A percentile compares a stretch with the other conserved stretches of the same genome.
phyloP scores from a whole-genome alignment of 164 flowering plant genomes.

The Magnolia officinalis region DNA sequence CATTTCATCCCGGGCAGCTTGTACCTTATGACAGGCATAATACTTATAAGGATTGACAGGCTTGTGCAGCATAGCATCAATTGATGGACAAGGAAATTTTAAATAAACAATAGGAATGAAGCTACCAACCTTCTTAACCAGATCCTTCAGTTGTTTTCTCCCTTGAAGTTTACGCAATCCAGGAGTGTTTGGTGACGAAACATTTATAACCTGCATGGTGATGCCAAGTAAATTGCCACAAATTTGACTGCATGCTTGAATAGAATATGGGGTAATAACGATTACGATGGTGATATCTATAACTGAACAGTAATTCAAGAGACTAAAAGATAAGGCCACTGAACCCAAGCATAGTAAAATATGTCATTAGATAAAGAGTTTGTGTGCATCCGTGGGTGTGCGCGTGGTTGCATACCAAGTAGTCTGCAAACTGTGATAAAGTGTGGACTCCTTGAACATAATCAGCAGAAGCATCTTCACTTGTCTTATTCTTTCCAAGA shows the following conservation, averaged over 20 bases:
- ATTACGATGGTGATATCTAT: not conserved
- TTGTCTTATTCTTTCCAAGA: constrained; percentile 94
- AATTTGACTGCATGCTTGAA: not conserved
- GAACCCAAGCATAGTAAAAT: not conserved
- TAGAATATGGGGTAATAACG: not conserved
- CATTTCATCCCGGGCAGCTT: constrained; percentile 99
- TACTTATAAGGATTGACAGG: not conserved
- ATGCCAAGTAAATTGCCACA: not conserved
- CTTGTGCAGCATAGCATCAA: not conserved
- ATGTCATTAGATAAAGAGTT: too few relatives aligned
- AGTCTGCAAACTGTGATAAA: constrained; percentile 94
- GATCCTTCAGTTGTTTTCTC: constrained; percentile 91
- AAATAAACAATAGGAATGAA: not conserved
- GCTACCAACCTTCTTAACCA: constrained; percentile 73
- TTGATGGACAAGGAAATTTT: not conserved
- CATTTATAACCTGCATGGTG: constrained; percentile 71
- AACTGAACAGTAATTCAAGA: not conserved
- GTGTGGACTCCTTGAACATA: constrained; percentile 98
- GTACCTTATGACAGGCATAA: constrained; percentile 49
- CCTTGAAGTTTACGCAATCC: constrained; percentile 97
- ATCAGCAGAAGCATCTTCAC: constrained; percentile 96
- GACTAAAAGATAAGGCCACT: not conserved
- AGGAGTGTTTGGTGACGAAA: constrained; percentile 98
- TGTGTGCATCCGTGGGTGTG: too few relatives aligned
- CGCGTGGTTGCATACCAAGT: constrained; percentile 55